These are phyloP conservation scores for Linderina pennispora DNA, from an alignment of 192 early-diverging fungal genomes.

Conservation along the genomic window DNA sequence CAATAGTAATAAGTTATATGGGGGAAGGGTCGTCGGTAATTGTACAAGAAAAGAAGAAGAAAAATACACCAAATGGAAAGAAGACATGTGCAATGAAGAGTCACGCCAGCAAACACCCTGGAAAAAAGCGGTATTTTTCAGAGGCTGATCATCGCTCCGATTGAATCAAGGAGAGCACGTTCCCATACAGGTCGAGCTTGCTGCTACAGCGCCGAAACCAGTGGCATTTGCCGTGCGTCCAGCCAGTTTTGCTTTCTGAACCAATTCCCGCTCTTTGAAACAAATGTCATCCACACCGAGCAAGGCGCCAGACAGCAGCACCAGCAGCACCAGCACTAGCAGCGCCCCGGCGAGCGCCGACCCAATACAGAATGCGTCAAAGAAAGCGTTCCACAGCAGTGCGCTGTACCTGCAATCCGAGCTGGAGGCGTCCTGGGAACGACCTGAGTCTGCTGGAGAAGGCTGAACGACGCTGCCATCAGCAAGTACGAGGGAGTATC, in stretches of 20 bases:
- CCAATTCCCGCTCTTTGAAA: too few species aligned
- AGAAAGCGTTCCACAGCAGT: constrained; percentile 32
- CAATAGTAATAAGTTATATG: neutral
- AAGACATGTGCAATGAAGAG: too few species aligned
- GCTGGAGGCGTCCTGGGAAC: constrained; percentile 28
- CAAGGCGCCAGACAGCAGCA: too few species aligned
- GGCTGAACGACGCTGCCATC: constrained; percentile 43
- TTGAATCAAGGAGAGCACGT: too few species aligned
- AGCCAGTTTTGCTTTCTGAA: too few species aligned
- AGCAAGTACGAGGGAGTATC: constrained; percentile 41
- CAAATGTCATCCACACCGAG: too few species aligned
- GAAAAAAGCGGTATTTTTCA: too few species aligned
- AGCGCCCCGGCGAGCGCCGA: constrained; percentile 1
- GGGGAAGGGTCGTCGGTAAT: neutral
- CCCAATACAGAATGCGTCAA: constrained; percentile 18
- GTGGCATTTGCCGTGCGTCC: too few species aligned
- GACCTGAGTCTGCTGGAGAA: constrained; percentile 33
- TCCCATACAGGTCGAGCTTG: too few species aligned
- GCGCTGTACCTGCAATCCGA: constrained; percentile 40
- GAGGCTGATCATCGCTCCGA: too few species aligned
- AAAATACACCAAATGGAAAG: neutral
- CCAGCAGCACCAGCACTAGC: neutral
- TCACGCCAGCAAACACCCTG: too few species aligned
- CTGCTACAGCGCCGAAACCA: too few species aligned
- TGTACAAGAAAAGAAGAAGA: neutral